Base-by-base conservation (phyloP, 371 early-diverging fungal species). In the Apophysomyces elegans region DNA sequence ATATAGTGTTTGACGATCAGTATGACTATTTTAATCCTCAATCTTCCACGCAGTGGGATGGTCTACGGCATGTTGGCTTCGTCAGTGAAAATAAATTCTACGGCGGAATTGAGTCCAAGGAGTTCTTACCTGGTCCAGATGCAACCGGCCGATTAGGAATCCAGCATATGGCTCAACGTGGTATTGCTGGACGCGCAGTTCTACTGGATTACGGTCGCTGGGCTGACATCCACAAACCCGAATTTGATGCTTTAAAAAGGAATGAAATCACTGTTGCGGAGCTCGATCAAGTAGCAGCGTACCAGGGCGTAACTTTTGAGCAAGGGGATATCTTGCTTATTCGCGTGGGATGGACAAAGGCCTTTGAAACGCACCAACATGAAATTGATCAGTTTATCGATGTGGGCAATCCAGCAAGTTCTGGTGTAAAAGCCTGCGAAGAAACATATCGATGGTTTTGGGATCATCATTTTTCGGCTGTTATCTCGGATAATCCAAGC, bases 151-250 rank as follows among this genome's bases (percentile, higher is more conserved):
- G 75, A 16, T 61, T 81, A 8, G 81, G 72, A 26, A 75, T 81
- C 32, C 81, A 81, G 57, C 75, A 79, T 56, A 71, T 75, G 71
- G 79, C 82, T 13, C 70, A 76, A 16, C 70, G 71, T 5, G 82
- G 82, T 45, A 81, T 81, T 58, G 79, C 77, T 35, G 77, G 74
- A 8, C 77, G 82, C 37, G 82, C 76, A 7, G 76, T 81, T 1
- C 63, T 81, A 11, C 67, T 81, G 37, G 82, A 81, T 60, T 81
- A 72, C 61, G 78, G 62, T 6, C 68, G 77, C 16, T 81, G 79
- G 79, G 79, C 78, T 4, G 68, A 59, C 5, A 67, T 59, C 8
- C 32, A 77, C 35, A 69, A 61, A 11, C 68, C 72, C 1, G 62
- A 61, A 0, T 73, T 68, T 57, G 66, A 81, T 54, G 74, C 81